phyloP scores from a whole-genome alignment of 208 protist genomes.

The Trichomonas tenax region DNA sequence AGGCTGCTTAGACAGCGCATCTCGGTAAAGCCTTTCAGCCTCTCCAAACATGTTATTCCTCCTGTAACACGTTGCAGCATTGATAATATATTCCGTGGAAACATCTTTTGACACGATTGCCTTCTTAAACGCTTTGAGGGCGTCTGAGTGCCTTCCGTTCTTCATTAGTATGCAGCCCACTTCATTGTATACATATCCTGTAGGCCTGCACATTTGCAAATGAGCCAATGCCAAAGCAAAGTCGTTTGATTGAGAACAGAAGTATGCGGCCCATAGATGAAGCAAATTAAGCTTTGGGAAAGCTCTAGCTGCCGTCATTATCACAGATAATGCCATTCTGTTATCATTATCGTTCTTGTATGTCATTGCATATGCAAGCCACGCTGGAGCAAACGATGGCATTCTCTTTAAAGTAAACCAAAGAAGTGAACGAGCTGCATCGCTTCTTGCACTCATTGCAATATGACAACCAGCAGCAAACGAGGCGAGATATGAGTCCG shows the following conservation, averaged over 20 bases:
- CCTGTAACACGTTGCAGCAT: neutral
- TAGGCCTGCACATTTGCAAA: neutral
- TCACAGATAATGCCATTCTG: neutral
- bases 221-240: neutral
- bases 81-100: neutral
- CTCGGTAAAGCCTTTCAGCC: neutral
- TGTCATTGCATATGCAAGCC: neutral
- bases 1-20: neutral
- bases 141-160: neutral
- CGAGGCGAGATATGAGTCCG: neutral
- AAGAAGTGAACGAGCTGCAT: neutral
- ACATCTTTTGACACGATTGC: neutral
- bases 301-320: neutral
- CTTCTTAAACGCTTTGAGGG: neutral
- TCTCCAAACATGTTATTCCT: neutral
- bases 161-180: neutral
- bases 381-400: neutral
- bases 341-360: neutral
- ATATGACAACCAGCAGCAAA: conserved; percentile 2
- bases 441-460: neutral
- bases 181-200: neutral
- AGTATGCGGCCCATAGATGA: neutral
- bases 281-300: neutral
- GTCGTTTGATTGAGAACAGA: neutral
- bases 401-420: neutral